Evolutionary conservation across 140 eudicot species (phyloP), one percentile per base, ranked within the genome.

Genomic region (Erigeron philadelphicus): DNA sequence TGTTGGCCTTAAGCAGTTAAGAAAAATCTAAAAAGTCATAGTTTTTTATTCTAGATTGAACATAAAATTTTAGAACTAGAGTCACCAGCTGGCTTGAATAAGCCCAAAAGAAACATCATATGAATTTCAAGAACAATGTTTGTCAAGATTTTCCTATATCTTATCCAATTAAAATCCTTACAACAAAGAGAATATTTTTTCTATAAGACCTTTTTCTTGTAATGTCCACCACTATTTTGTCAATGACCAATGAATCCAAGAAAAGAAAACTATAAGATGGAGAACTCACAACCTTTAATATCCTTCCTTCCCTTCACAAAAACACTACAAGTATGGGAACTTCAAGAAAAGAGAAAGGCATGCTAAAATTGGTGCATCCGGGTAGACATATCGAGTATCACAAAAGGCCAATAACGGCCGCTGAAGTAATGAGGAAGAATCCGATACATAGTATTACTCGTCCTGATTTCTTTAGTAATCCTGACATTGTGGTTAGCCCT

Each of bases 281-380:
- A 50, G 38, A 38, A 45, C 43, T 25, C 23, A 46, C 57, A 17
- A 44, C 11, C 42, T 40, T 17, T 41, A 47, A 42, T 63, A 19
- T 71, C 78, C 80, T 84, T 75, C 84, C 77, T 71, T 61, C 70
- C 70, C 21, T 41, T 57, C 18, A 58, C 69, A 15, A 21, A 13
- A 6, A 70, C 49, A 23, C 19, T 57, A 16, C 19, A 35, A 76
- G 5, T 35, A 87, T 82, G 90, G 81, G 83, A 61, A n/a, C 79
- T 70, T 67, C 84, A 66, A 59, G 73, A 21, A 79, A 63, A 10
- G 87, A 85, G 43, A 75, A 74, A 53, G 77, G 78, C 40, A 75
- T 88, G 48, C 85, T 87, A 42, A 87, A 87, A 64, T 44, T 87
- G 25, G 86, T 87, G 57, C 88, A 82, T 60, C 91, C 89, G 0